Evolutionary conservation across 2,329 filamentous ascomycete species (phyloP), one percentile per base, ranked within the genome.

Genomic region (Cadophora luteo-olivacea): DNA sequence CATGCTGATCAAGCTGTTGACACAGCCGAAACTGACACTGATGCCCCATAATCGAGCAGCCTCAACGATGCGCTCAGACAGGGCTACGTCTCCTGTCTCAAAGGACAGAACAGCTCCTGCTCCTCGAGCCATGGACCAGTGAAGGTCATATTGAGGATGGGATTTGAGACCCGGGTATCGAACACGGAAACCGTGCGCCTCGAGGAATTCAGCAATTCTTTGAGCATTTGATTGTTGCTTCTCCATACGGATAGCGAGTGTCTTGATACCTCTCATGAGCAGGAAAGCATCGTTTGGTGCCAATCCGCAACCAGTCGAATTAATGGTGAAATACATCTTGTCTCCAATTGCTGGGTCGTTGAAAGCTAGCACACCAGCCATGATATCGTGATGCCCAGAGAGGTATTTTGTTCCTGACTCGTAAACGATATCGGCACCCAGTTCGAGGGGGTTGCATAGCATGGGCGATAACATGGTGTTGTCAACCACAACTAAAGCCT

Each of bases 391-490:
- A 80, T 99, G 96, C 38, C 96, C 96, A 0, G 94, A 98, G 6
- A 99, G 86, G 77, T 99, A 99, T 81, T 99, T 99, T 29, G 96
- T 99, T 66, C 96, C 96, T 32, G 92, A 97, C 83, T 99, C 96
- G 81, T 99, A 99, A 66, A 97, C 93, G 74, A 99, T 92, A 77
- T 99, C 96, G 19, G 95, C 94, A 67, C 97, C 96, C 33, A 98
- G 86, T 70, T 98, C 95, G 22, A 99, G 88, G 6, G 96, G 96
- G 82, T 97, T 98, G 77, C 91, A 91, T 8, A 99, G 89, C 84
- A 97, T 91, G 12, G 96, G 96, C 1, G 94, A 97, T 73, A 99
- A 90, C 96, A 99, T 99, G 68, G 96, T 99, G 84, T 99, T 99
- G 82, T 99, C 96, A 32, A 98, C 96, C 1, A 94, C 89, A 19